phyloP scores from a whole-genome alignment of 345 rosid genomes.

The Trapa incisa region DNA sequence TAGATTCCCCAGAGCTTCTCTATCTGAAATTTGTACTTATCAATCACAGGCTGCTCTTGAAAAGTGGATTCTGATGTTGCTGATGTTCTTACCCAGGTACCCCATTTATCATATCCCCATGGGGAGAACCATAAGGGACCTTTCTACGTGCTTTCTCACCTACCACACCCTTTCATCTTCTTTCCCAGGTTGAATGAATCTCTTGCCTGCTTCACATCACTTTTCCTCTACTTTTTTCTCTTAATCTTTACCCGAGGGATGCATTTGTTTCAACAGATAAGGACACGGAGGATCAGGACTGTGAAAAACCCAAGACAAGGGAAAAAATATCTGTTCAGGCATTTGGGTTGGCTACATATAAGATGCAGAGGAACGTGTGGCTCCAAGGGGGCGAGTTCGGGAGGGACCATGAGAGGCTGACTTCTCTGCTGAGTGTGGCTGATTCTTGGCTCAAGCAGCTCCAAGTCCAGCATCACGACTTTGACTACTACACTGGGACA shows the following conservation, averaged over 20 bases:
- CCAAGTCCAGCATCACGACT: slow-evolving; percentile 94
- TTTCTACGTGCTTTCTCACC: slow-evolving; percentile 89
- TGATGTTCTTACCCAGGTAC: slow-evolving; percentile 34
- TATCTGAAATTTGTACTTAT: background rate
- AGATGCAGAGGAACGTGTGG: slow-evolving; percentile 98
- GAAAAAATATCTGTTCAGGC: slow-evolving; percentile 57
- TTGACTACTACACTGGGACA: slow-evolving; percentile 68
- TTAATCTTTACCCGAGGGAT: background rate
- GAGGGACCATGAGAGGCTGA: slow-evolving; percentile 66
- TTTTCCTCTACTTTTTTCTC: background rate
- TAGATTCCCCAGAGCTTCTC: background rate
- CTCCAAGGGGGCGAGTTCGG: slow-evolving; percentile 50
- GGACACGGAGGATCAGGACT: slow-evolving; percentile 54
- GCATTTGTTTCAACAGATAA: slow-evolving; percentile 29
- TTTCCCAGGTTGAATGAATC: slow-evolving; percentile 54
- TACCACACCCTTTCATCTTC: slow-evolving; percentile 96
- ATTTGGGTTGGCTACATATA: slow-evolving; percentile 95
- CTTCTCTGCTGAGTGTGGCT: slow-evolving; percentile 78
- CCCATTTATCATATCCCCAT: slow-evolving; percentile 98
- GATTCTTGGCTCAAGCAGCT: slow-evolving; percentile 99
- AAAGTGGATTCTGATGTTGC: background rate
- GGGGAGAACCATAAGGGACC: slow-evolving; percentile 96
- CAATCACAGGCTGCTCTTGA: background rate
- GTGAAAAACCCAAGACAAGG: slow-evolving; percentile 24
- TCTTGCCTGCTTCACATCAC: background rate